Evolutionary conservation across 2,329 filamentous ascomycete species (phyloP).

Genomic region (Alternaria viburni): DNA sequence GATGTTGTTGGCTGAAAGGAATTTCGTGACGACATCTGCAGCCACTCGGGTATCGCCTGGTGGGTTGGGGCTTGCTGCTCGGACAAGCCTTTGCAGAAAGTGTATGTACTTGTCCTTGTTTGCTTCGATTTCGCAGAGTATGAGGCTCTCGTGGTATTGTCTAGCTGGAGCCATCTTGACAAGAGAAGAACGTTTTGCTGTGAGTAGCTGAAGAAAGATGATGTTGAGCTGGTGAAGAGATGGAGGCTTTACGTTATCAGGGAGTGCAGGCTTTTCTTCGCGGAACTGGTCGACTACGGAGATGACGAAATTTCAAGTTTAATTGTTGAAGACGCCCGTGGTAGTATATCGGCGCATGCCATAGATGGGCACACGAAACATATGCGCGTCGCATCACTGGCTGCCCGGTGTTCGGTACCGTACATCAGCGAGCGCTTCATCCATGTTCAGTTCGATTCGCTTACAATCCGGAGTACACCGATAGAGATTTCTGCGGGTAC

Average conservation of each 20-base stretch:
- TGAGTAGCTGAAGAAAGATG: too few relatives aligned
- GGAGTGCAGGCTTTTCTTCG: background rate
- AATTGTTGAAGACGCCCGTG: background rate
- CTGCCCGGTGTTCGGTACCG: background rate
- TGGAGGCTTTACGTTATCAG: background rate
- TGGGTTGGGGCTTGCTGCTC: background rate
- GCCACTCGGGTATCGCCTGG: background rate
- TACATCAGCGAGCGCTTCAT: too few relatives aligned
- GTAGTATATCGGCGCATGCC: background rate
- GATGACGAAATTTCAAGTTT: background rate
- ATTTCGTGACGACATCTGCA: background rate
- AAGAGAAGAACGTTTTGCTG: too few relatives aligned
- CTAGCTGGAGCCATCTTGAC: background rate
- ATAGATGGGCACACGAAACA: background rate
- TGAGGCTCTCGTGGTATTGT: background rate
- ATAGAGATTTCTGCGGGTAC: fast-evolving
- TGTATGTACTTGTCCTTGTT: background rate
- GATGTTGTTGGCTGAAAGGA: background rate
- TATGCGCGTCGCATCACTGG: background rate
- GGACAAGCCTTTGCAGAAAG: background rate
- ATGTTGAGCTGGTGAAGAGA: background rate
- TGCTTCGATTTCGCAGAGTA: background rate
- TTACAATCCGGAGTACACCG: background rate
- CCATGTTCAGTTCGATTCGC: background rate
- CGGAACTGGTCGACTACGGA: background rate